Conservation (phyloP, 2,329 filamentous ascomycete genomes). For the Fusarium stilboides region DNA sequence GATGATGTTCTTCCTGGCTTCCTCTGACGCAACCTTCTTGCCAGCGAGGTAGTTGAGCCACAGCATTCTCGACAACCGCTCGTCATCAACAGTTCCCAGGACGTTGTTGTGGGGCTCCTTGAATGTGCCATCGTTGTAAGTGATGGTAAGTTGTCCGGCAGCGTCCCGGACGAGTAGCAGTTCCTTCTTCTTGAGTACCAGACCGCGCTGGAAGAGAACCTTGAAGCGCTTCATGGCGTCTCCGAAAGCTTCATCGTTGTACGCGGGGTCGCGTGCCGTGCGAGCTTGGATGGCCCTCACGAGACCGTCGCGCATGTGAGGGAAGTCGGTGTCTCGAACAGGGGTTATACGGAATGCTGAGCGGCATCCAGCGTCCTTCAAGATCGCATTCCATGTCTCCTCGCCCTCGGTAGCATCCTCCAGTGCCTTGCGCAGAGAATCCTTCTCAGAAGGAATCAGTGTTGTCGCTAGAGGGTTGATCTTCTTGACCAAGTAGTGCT, state of each 20-base stretch:
- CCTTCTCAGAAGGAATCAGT: conserved; percentile 85
- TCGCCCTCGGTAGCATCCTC: conserved; percentile 79
- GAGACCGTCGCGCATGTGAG: conserved; percentile 91
- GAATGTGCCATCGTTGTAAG: conserved; percentile 75
- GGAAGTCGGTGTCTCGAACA: conserved; percentile 94
- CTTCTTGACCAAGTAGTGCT: conserved; percentile 81
- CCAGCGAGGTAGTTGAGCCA: conserved; percentile 95
- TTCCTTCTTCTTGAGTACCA: conserved; percentile 84
- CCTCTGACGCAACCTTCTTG: conserved; percentile 87
- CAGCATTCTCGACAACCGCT: conserved; percentile 83
- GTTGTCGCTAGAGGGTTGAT: conserved; percentile 86
- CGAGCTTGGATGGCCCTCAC: conserved; percentile 86
- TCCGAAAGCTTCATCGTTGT: conserved; percentile 83
- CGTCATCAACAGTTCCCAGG: conserved; percentile 82
- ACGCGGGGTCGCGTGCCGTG: conserved; percentile 69
- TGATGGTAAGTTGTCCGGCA: conserved; percentile 75
- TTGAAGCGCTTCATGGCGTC: conserved; percentile 83
- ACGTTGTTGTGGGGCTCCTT: conserved; percentile 62
- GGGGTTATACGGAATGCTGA: conserved; percentile 88
- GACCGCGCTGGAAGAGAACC: conserved; percentile 83
- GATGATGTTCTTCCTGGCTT: conserved; percentile 84
- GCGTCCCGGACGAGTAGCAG: conserved; percentile 79
- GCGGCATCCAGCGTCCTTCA: conserved; percentile 77
- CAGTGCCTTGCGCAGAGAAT: conserved; percentile 77
- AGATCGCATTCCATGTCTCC: conserved; percentile 80